phyloP scores from a whole-genome alignment of 2,329 filamentous ascomycete species.

The Aspergillus jensenii region DNA sequence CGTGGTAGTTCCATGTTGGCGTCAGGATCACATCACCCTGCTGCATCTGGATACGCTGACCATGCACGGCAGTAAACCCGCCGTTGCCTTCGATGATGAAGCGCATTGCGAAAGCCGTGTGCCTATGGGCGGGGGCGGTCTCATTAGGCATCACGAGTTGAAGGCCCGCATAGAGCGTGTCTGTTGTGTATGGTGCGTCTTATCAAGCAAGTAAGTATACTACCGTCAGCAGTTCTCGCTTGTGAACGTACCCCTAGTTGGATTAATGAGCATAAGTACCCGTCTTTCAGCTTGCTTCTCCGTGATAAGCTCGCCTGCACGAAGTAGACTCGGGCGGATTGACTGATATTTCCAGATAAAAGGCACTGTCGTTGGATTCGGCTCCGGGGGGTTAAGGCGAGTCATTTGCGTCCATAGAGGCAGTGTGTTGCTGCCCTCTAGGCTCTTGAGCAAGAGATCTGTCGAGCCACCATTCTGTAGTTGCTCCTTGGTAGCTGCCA shows the following conservation, averaged over 20 bases:
- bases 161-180: slow-evolving; percentile 58
- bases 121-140: slow-evolving; percentile 55
- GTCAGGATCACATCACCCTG: slow-evolving; percentile 59
- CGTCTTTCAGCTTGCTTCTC: slow-evolving; percentile 41
- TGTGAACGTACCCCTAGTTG: slow-evolving; percentile 24
- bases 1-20: slow-evolving; percentile 60
- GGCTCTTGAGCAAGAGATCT: slow-evolving; percentile 20
- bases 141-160: slow-evolving; percentile 59
- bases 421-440: slow-evolving; percentile 23
- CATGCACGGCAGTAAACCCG: slow-evolving; percentile 59
- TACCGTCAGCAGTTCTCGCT: too few relatives aligned
- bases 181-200: slow-evolving; percentile 56
- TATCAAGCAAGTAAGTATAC: too few relatives aligned
- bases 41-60: slow-evolving; percentile 52
- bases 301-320: slow-evolving; percentile 36
- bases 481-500: too few relatives aligned
- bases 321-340: slow-evolving; percentile 35
- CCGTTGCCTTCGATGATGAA: slow-evolving; percentile 57
- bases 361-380: slow-evolving; percentile 46
- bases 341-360: slow-evolving; percentile 38
- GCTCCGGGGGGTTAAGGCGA: slow-evolving; percentile 47
- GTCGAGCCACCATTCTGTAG: not conserved
- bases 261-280: slow-evolving; percentile 45
- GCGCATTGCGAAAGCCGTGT: slow-evolving; percentile 57
- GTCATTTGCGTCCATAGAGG: slow-evolving; percentile 54